Percentiles rank a stretch among this genome's conserved stretches.
phyloP scores from a whole-genome alignment of 768 basidiomycete genomes.

The Cyathus striatus region DNA sequence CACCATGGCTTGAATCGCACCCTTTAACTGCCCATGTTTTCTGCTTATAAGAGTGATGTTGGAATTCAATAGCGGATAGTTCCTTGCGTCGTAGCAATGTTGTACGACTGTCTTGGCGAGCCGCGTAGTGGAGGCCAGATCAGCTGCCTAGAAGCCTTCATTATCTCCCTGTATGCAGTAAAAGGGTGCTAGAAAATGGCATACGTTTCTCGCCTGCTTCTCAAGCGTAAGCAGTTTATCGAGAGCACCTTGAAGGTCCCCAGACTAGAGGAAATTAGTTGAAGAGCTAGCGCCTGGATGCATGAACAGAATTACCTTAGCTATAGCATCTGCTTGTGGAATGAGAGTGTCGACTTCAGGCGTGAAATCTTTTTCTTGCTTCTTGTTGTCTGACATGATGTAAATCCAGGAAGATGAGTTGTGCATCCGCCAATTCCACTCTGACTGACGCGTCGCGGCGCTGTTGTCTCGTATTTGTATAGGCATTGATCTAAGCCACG shows the following conservation, averaged over 20 bases:
- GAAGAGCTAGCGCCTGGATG: constrained; percentile 9
- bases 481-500: constrained; percentile 17
- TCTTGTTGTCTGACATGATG: constrained; percentile 76
- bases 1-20: constrained; percentile 85
- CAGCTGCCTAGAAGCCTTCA: constrained; percentile 66
- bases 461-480: constrained; percentile 40
- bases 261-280: constrained; percentile 45
- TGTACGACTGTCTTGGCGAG: constrained; percentile 72
- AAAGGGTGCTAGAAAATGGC: constrained; percentile 14
- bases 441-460: constrained; percentile 60
- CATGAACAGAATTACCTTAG: constrained; percentile 48
- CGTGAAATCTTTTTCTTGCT: constrained; percentile 85
- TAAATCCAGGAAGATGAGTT: constrained; percentile 31
- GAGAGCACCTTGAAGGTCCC: constrained; percentile 78
- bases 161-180: too few relatives aligned
- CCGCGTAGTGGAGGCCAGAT: constrained; percentile 85
- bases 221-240: constrained; percentile 88
- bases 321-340: constrained; percentile 59
- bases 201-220: constrained; percentile 94
- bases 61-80: constrained; percentile 68
- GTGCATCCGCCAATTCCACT: constrained; percentile 13
- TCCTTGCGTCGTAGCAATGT: constrained; percentile 65
- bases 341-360: constrained; percentile 75
- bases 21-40: constrained; percentile 97
- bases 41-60: constrained; percentile 72